phyloP scores from a whole-genome alignment of 1,284 basidiomycete species.

The Macrocystidia cucumis region DNA sequence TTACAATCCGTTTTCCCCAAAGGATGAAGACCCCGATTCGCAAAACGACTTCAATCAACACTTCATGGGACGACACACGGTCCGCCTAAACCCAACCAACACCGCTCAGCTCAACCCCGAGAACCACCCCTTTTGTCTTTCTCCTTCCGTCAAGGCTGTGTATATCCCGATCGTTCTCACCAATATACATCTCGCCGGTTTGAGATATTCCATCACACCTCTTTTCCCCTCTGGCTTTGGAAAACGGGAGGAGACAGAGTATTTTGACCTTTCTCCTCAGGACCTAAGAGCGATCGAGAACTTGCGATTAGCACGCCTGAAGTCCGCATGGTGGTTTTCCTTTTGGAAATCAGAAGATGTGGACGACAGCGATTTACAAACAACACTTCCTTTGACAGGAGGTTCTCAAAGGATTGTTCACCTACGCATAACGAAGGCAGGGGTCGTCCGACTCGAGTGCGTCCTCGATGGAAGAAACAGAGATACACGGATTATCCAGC shows the following conservation, averaged over 20 bases:
- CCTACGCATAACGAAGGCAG: constrained; percentile 64
- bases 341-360: no score
- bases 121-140: constrained; percentile 62
- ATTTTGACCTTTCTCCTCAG: constrained; percentile 49
- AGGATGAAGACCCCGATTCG: not conserved
- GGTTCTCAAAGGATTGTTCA: constrained; percentile 58
- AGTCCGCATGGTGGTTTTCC: no score
- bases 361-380: no score
- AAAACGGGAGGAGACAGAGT: constrained; percentile 35
- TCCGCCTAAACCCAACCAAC: constrained; percentile 85
- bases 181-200: constrained; percentile 73
- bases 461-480: constrained; percentile 66
- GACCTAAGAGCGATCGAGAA: constrained; percentile 64
- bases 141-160: constrained; percentile 44
- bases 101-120: constrained; percentile 80
- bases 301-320: constrained; percentile 39
- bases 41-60: no score
- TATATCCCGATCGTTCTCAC: constrained; percentile 83
- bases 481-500: constrained; percentile 57
- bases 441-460: constrained; percentile 64
- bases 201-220: constrained; percentile 75
- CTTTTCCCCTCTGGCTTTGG: constrained; percentile 46
- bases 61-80: constrained; percentile 83
- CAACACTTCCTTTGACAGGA: no score
- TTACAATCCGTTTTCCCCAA: not conserved